Percentiles rank a stretch among this genome's conserved stretches.
Conservation (phyloP, 2,329 filamentous ascomycete species). For the Colletotrichum paranaense region DNA sequence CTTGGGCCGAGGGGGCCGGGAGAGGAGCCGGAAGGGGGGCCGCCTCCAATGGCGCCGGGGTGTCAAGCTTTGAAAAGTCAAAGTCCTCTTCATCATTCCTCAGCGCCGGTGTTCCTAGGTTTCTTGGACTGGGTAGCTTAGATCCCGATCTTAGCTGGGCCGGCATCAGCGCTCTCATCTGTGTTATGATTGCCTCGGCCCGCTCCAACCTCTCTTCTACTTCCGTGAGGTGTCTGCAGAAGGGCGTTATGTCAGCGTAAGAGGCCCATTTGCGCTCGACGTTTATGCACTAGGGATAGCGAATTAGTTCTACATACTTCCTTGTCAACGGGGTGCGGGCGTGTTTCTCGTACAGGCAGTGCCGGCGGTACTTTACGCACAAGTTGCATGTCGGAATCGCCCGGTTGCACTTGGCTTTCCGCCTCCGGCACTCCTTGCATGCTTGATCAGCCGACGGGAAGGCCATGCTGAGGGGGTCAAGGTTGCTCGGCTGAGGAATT, state of each 20-base stretch:
- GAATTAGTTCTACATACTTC: constrained; percentile 44
- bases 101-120: background rate
- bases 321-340: constrained; percentile 59
- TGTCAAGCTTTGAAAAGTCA: constrained; percentile 17
- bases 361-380: constrained; percentile 55
- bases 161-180: constrained; percentile 44
- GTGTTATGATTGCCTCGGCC: constrained; percentile 45
- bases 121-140: background rate
- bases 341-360: constrained; percentile 61
- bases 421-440: constrained; percentile 53
- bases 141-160: constrained; percentile 38
- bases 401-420: constrained; percentile 53
- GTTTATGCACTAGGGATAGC: background rate
- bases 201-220: constrained; percentile 54
- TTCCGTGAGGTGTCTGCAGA: constrained; percentile 51
- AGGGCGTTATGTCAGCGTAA: background rate
- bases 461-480: constrained; percentile 26
- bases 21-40: background rate
- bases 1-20: background rate
- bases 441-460: constrained; percentile 46
- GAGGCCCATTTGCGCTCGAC: too few species aligned
- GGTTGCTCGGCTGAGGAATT: background rate
- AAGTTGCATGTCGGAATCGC: constrained; percentile 50
- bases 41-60: background rate
- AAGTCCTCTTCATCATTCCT: background rate